Percentiles rank a stretch among this genome's conserved stretches.
These are phyloP conservation scores for Boletellus sp. DNA, from an alignment of 768 basidiomycete genomes.

Conservation along the genomic window DNA sequence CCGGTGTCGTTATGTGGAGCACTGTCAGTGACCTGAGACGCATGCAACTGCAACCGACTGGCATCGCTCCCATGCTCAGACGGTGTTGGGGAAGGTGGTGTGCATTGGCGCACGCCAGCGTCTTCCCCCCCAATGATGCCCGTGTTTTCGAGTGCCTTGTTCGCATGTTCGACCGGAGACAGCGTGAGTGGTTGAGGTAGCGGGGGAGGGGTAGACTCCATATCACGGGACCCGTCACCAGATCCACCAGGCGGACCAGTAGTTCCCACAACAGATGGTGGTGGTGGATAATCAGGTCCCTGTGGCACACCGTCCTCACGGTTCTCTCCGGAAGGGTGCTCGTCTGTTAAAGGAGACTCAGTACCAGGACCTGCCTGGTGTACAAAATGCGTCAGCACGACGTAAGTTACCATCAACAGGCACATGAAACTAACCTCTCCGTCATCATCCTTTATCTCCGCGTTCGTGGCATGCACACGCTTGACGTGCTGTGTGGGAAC, in stretches of 20 bases:
- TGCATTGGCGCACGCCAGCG: not conserved
- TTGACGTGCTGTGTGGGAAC: constrained; percentile 18
- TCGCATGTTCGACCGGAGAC: not conserved
- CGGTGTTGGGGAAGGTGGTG: constrained; percentile 24
- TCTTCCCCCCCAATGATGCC: not conserved
- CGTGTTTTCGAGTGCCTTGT: not conserved
- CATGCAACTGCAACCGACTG: not conserved
- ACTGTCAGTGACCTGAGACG: not conserved
- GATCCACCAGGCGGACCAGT: not conserved
- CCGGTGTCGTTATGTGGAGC: constrained; percentile 4
- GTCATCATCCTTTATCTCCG: constrained; percentile 3
- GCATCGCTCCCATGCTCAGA: constrained; percentile 27
- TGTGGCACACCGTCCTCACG: not conserved
- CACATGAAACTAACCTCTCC: constrained; percentile 1
- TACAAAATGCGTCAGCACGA: constrained; percentile 1
- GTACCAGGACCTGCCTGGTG: constrained; percentile 3
- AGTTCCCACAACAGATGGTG: not conserved
- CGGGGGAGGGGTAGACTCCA: not conserved
- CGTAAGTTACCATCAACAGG: not conserved
- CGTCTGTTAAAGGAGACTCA: not conserved
- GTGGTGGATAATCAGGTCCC: not conserved
- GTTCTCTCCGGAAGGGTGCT: not conserved
- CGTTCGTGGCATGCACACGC: constrained; percentile 6
- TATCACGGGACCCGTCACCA: not conserved
- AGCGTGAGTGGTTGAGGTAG: not conserved